Evolutionary conservation across 2,329 filamentous ascomycete genomes (phyloP).

Genomic region (Ambrosiella beaveri): DNA sequence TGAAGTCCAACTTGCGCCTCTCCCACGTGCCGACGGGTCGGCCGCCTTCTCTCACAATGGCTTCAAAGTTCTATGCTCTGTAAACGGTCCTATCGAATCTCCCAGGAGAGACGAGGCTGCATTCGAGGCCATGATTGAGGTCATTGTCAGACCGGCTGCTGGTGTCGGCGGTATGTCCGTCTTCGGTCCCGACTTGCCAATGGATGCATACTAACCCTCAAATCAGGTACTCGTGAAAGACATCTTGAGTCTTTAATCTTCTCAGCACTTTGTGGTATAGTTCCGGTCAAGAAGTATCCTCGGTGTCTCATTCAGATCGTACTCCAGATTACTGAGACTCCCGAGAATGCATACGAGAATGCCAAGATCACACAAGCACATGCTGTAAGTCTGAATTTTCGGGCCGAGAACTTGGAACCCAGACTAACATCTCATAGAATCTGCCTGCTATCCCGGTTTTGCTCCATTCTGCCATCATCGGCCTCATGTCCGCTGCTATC

Average conservation of each 20-base stretch:
- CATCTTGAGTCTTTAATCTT: conserved; percentile 67
- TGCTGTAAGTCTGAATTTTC: conserved; percentile 30
- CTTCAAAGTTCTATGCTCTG: conserved; percentile 66
- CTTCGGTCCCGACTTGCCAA: background rate
- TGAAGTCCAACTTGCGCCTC: conserved; percentile 35
- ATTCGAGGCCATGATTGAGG: conserved; percentile 79
- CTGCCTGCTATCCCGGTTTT: conserved; percentile 66
- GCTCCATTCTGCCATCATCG: conserved; percentile 60
- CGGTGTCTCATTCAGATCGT: conserved; percentile 65
- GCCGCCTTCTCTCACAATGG: conserved; percentile 58
- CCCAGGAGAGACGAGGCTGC: conserved; percentile 69
- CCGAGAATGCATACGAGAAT: conserved; percentile 47
- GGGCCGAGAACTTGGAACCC: background rate
- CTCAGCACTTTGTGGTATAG: conserved; percentile 53
- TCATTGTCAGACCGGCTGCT: conserved; percentile 70
- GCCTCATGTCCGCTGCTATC: conserved; percentile 66
- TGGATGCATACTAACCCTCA: background rate
- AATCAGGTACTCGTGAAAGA: conserved; percentile 51
- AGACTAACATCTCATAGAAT: conserved; percentile 32
- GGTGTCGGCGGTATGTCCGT: conserved; percentile 54
- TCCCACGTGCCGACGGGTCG: conserved; percentile 63
- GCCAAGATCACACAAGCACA: conserved; percentile 42
- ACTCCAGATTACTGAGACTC: conserved; percentile 56
- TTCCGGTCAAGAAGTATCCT: conserved; percentile 59
- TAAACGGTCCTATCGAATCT: conserved; percentile 88